A percentile compares a stretch with the other conserved stretches of the same genome.
Evolutionary conservation across 179 eudicot genomes (phyloP).

Genomic region (Patellifolia procumbens): DNA sequence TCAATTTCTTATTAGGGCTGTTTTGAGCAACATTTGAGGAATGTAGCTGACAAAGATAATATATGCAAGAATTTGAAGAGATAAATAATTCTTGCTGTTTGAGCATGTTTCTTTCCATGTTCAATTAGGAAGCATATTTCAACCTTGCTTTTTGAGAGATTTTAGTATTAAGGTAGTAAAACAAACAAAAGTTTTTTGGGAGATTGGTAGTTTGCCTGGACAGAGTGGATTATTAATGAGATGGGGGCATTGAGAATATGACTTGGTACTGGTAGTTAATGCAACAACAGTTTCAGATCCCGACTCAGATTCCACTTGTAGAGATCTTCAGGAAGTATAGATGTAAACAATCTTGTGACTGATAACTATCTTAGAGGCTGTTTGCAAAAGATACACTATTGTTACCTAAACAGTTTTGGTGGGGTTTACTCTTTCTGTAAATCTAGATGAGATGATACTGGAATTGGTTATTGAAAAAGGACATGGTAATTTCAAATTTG

Average conservation of each 20-base stretch:
- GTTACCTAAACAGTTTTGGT: too few species aligned
- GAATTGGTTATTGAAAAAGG: too few species aligned
- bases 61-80: too few species aligned
- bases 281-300: background rate
- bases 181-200: background rate
- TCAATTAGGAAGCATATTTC: background rate
- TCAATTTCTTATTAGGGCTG: too few species aligned
- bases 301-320: too few species aligned
- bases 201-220: background rate
- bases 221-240: background rate
- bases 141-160: background rate
- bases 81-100: background rate
- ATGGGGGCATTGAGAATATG: too few species aligned
- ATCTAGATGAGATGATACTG: background rate
- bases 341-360: background rate
- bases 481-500: too few species aligned
- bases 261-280: background rate
- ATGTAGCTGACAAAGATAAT: too few species aligned
- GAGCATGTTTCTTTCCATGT: background rate
- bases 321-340: background rate
- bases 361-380: background rate
- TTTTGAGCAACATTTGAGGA: too few species aligned
- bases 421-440: background rate
- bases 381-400: background rate
- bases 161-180: background rate